Conservation (phyloP, 2,329 filamentous ascomycete genomes). For the Cercospora nicotianae region DNA sequence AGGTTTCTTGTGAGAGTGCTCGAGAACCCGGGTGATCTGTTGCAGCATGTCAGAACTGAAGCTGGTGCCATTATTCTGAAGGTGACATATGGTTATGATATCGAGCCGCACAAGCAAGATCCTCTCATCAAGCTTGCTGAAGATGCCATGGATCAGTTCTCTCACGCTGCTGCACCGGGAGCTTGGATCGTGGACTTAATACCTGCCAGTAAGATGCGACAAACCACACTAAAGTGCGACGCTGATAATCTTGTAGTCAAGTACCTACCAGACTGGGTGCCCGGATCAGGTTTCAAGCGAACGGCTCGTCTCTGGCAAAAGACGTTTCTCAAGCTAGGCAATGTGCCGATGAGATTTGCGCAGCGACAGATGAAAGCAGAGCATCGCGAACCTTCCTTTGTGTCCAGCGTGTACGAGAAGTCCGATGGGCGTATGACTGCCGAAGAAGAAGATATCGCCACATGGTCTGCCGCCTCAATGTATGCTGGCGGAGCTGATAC, state of each 20-base stretch:
- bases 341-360: conserved; percentile 48
- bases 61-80: conserved; percentile 47
- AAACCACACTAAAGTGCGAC: neutral
- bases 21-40: conserved; percentile 42
- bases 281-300: conserved; percentile 48
- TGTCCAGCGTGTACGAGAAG: conserved; percentile 44
- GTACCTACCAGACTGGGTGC: conserved; percentile 49
- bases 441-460: conserved; percentile 41
- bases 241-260: conserved; percentile 30
- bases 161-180: conserved; percentile 44
- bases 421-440: conserved; percentile 18
- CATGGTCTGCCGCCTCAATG: conserved; percentile 46
- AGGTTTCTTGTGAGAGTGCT: conserved; percentile 47
- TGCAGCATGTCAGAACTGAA: conserved; percentile 45
- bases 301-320: conserved; percentile 43
- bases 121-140: conserved; percentile 47
- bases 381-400: conserved; percentile 43
- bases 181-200: conserved; percentile 50
- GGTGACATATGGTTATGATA: conserved; percentile 49
- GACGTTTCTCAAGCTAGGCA: conserved; percentile 37
- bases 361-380: conserved; percentile 37
- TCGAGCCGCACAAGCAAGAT: conserved; percentile 43
- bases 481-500: conserved; percentile 48
- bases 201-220: conserved; percentile 36
- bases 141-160: conserved; percentile 45